Conservation (phyloP, 1,139 yeast genomes). For the Protomyces macrosporus region DNA sequence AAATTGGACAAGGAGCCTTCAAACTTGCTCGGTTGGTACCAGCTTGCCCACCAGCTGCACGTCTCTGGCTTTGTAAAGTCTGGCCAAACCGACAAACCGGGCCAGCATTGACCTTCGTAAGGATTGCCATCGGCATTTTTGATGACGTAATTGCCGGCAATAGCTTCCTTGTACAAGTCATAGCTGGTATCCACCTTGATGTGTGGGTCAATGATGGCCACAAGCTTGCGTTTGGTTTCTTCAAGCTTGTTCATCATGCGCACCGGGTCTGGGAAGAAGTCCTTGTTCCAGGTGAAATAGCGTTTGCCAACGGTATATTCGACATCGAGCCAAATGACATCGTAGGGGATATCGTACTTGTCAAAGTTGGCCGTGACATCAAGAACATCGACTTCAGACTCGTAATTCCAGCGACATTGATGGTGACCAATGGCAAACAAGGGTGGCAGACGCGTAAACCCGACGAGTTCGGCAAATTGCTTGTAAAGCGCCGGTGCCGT, state of each 20-base stretch:
- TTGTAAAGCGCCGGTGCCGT: conserved; percentile 56
- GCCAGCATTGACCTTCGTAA: conserved; percentile 93
- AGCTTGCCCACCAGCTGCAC: conserved; percentile 54
- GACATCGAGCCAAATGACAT: conserved; percentile 89
- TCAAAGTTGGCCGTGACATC: conserved; percentile 68
- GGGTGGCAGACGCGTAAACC: conserved; percentile 70
- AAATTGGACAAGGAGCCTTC: conserved; percentile 56
- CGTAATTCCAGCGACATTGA: conserved; percentile 96
- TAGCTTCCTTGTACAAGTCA: conserved; percentile 53
- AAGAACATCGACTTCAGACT: conserved; percentile 76
- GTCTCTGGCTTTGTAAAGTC: conserved; percentile 71
- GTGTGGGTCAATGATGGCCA: conserved; percentile 88
- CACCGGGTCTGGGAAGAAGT: conserved; percentile 68
- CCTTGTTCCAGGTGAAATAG: conserved; percentile 85
- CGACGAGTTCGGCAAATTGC: conserved; percentile 68
- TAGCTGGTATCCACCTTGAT: conserved; percentile 58
- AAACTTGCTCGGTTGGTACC: conserved; percentile 38
- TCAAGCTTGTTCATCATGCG: conserved; percentile 60
- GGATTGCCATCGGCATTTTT: conserved; percentile 47
- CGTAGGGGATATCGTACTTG: conserved; percentile 70
- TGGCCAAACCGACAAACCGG: conserved; percentile 92
- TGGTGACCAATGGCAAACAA: conserved; percentile 81
- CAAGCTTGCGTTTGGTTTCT: conserved; percentile 70
- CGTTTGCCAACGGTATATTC: conserved; percentile 83
- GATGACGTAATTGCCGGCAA: conserved; percentile 44